Percentiles rank a stretch among this genome's conserved stretches.
Evolutionary conservation across 2,329 filamentous ascomycete species (phyloP).

Genomic region (Cryphonectria carpinicola): DNA sequence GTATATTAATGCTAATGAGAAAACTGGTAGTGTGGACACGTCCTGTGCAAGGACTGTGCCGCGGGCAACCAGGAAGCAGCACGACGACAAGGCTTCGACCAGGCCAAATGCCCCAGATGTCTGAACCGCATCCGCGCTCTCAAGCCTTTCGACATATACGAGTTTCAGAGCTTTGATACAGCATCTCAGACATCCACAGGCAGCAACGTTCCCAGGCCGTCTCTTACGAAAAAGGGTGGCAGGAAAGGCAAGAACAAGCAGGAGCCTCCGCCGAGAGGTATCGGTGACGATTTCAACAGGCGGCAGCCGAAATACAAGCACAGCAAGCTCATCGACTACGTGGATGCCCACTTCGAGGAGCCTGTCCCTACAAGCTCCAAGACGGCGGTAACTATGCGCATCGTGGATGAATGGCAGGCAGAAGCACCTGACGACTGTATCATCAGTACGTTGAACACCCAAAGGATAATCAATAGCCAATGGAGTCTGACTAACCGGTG

Average conservation of each 20-base stretch:
- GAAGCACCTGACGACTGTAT: conserved; percentile 9
- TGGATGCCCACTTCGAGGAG: neutral
- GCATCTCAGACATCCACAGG: neutral
- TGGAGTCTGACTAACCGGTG: neutral
- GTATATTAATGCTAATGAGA: neutral
- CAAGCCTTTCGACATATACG: neutral
- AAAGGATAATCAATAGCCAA: conserved; percentile 21
- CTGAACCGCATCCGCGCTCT: neutral
- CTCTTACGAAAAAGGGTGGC: neutral
- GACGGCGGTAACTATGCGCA: neutral
- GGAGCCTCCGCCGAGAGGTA: neutral
- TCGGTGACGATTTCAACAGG: neutral
- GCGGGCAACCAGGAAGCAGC: neutral
- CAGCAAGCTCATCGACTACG: neutral
- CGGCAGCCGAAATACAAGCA: neutral
- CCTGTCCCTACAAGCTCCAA: conserved; percentile 6
- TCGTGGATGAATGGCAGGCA: neutral
- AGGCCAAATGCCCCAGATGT: neutral
- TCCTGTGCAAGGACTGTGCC: neutral
- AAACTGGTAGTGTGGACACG: neutral
- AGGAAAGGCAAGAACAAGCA: neutral
- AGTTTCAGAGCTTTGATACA: neutral
- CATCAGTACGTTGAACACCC: neutral
- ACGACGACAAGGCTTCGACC: neutral
- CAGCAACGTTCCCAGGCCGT: neutral